phyloP scores from a whole-genome alignment of 352 stramenopile species.

The Phytophthora capsici region DNA sequence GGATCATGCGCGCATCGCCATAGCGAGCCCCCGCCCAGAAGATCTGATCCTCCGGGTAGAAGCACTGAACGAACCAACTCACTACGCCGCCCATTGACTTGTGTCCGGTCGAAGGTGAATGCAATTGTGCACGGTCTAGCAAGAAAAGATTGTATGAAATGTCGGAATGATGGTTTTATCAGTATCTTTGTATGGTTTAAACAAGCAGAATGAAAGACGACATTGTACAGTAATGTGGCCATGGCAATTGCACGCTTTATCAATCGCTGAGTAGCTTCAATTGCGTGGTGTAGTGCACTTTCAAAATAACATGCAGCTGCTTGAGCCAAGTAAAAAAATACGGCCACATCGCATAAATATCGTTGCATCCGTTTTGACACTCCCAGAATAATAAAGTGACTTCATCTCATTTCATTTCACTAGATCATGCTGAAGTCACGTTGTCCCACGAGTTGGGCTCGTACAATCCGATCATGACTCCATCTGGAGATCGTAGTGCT shows the following conservation, averaged over 20 bases:
- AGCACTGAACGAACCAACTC: slow-evolving; percentile 61
- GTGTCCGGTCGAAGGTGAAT: slow-evolving; percentile 9
- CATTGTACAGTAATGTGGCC: not conserved
- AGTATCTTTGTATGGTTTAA: slow-evolving; percentile 4
- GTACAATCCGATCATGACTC: slow-evolving; percentile 93
- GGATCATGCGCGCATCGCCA: slow-evolving; percentile 47
- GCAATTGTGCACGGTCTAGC: slow-evolving; percentile 7
- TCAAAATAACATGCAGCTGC: no score
- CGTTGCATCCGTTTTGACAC: not conserved
- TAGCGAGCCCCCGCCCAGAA: slow-evolving; percentile 57
- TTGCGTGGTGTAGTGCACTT: no score
- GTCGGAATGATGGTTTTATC: slow-evolving; percentile 35
- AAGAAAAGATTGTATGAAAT: not conserved
- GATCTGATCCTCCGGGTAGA: slow-evolving; percentile 63
- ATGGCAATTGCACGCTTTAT: not conserved
- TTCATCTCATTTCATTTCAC: not conserved
- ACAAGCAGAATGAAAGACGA: slow-evolving; percentile 2
- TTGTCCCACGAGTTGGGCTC: slow-evolving; percentile 90
- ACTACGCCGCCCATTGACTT: slow-evolving; percentile 47
- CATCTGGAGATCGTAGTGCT: slow-evolving; percentile 87
- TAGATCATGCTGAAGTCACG: slow-evolving; percentile 70
- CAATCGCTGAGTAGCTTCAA: no score
- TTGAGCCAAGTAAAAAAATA: no score
- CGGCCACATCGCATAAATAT: not conserved
- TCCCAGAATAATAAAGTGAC: no score